These are phyloP conservation scores for Monilinia aucupariae DNA, from an alignment of 2,329 filamentous ascomycete species.

Conservation along the genomic window DNA sequence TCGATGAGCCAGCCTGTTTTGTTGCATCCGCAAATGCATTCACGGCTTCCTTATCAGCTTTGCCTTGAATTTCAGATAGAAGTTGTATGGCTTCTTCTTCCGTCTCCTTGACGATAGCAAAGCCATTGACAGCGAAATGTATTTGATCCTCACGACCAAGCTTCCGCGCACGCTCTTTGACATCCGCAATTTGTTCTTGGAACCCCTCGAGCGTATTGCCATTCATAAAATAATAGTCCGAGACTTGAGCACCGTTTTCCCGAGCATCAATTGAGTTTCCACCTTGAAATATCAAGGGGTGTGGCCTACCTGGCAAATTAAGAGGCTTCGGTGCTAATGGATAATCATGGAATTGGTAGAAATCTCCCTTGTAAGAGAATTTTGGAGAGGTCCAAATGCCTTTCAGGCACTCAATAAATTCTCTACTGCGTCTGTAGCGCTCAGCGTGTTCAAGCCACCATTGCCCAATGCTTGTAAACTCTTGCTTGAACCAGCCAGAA, in stretches of 20 bases:
- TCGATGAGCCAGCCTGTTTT: constrained; percentile 45
- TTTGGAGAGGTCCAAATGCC: constrained; percentile 48
- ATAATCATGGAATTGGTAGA: constrained; percentile 49
- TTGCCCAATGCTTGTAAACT: constrained; percentile 47
- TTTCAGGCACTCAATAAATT: constrained; percentile 47
- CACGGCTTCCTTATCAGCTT: constrained; percentile 47
- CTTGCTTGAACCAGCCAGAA: constrained; percentile 49
- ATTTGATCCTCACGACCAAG: constrained; percentile 42
- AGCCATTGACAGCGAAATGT: constrained; percentile 46
- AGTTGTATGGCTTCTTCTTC: constrained; percentile 46
- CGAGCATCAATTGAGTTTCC: constrained; percentile 48
- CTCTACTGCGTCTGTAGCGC: constrained; percentile 43
- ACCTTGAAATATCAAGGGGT: constrained; percentile 50
- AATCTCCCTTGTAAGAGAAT: constrained; percentile 47
- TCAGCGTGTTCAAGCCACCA: constrained; percentile 52
- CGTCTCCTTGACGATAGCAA: constrained; percentile 46
- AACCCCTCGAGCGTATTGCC: constrained; percentile 51
- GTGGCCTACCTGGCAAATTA: constrained; percentile 39
- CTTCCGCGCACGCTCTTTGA: constrained; percentile 42
- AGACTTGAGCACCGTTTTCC: constrained; percentile 44
- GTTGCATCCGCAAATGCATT: constrained; percentile 46
- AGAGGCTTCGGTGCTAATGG: constrained; percentile 46
- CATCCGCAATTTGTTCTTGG: constrained; percentile 45
- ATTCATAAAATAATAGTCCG: constrained; percentile 52
- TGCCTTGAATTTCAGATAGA: constrained; percentile 48